These are phyloP conservation scores for Amylostereum areolatum DNA, from an alignment of 1,284 basidiomycete species.

Conservation along the genomic window DNA sequence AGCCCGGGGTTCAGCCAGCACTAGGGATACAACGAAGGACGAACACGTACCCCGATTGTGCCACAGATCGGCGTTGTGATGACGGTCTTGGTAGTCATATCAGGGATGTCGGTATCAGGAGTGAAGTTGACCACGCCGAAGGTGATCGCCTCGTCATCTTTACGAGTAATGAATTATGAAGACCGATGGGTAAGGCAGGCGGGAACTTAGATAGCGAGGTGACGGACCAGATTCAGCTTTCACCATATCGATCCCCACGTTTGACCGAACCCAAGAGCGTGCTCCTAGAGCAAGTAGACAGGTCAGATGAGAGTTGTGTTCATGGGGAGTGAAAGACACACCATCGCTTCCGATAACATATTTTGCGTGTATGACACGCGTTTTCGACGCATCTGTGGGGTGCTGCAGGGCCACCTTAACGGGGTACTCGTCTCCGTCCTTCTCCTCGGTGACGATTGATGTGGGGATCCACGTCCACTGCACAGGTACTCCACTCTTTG, in stretches of 20 bases:
- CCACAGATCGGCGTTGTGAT: not conserved
- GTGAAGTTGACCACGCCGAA: not conserved
- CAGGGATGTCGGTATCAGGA: not conserved
- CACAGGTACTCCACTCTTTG: not conserved
- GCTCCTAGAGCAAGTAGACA: slow-evolving; percentile 6
- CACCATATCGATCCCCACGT: slow-evolving; percentile 6
- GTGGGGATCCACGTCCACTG: slow-evolving; percentile 6
- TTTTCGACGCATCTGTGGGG: not conserved
- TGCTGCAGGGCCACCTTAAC: not conserved
- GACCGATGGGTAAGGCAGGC: no score
- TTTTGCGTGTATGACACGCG: slow-evolving; percentile 7
- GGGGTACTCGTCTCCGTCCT: not conserved
- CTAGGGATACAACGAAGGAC: not conserved
- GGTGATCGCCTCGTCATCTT: not conserved
- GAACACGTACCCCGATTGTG: not conserved
- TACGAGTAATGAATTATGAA: no score
- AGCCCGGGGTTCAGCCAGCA: not conserved
- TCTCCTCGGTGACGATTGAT: not conserved
- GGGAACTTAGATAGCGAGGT: not conserved
- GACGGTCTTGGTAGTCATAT: not conserved
- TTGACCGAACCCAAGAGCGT: slow-evolving; percentile 11
- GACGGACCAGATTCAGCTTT: not conserved
- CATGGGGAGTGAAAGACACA: not conserved
- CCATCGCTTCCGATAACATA: slow-evolving; percentile 14
- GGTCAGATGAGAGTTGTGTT: no score